Base-by-base conservation (phyloP, 2,329 filamentous ascomycete species). In the Cadophora sp. region DNA sequence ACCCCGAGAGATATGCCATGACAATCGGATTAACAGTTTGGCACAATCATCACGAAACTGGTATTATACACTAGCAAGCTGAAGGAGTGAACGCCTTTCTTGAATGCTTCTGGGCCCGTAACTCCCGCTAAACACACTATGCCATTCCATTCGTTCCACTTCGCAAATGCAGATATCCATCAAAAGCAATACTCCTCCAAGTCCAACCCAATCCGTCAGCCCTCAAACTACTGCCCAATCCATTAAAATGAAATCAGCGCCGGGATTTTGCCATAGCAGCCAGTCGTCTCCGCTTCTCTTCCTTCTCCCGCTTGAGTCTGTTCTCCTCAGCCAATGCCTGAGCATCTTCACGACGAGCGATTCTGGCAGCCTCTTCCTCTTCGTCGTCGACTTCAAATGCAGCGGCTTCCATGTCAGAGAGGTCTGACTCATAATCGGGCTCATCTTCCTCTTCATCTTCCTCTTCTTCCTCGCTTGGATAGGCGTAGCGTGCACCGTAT, bases 401-500 rank as follows among this genome's bases (percentile, higher is more conserved):
- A 41, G 90, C 91, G 1, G 90, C 92, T 77, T 94, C 91, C 90
- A 94, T 94, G 73, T 93, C 91, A 6, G 90, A 92, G 16, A 63
- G 61, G 5, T 91, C 90, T 0, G 87, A 89, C 2, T 82, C 84
- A 70, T 91, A 90, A 58, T 82, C 83, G 39, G 91, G 88, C 51
- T 90, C 88, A 9, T 91, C 88, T 20, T 88, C 83, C 22, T 84
- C 81, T 50, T 85, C 82, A 30, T 83, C 81, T 33, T 77, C 59
- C 30, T 80, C 78, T 8, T 75, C 72, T 18, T 77, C 73, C 56
- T 72, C 72, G 58, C 69, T 78, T 71, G 67, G 76, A 73, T 69
- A 74, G 75, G 78, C 58, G 73, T 79, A 77, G 73, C 80, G 75
- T 41, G 72, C 81, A 48, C 78, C 78, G 60, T 69, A 62, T 65